Evolutionary conservation across 2,329 filamentous ascomycete species (phyloP), one percentile per base, ranked within the genome.

Genomic region (Aspergillus pseudoterreus): DNA sequence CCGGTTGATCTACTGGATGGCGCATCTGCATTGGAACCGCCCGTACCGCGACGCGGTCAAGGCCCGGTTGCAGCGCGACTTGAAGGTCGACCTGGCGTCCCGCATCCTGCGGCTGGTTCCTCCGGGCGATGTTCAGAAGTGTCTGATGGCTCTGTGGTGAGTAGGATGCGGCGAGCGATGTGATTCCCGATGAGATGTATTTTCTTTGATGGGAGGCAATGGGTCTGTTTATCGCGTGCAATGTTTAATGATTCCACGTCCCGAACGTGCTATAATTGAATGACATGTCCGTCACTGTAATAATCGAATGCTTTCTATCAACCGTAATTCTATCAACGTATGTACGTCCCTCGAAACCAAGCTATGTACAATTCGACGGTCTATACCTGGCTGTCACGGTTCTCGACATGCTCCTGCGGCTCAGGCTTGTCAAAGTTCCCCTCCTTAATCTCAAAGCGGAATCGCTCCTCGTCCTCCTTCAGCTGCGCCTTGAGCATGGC

Each of bases 1-100:
- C 43, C 30, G 54, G 33, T 11, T 58, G 50, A 51, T 54, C 12
- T 56, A 58, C 42, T 58, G 56, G 56, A 50, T 53, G 15, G 56
- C 94, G 2, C 78, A 86, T 39, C 80, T 80, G 51, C 90, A 95
- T 71, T 95, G 90, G 90, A 83, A 92, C 64, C 78, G 78, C 44
- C 78, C 76, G 52, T 80, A 85, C 57, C 77, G 92, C 75, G 79
- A 80, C 49, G 85, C 87, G 54, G 83, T 92, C 53, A 88, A 86
- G 69, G 80, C 11, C 4, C 17, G 39, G 4, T 12, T 42, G 39
- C 15, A 17, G n/a, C 39, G 19, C 17, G 19, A 42, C 6, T 22
- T 42, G 15, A 42, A 42, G 39, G 10, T 42, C 19, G 19, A 19
- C 19, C 15, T 22, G 4, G 39, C 6, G 8, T 19, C 19, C 14